Conservation (phyloP, 805 yeast genomes). For the Nakazawaea ishiwadae region DNA sequence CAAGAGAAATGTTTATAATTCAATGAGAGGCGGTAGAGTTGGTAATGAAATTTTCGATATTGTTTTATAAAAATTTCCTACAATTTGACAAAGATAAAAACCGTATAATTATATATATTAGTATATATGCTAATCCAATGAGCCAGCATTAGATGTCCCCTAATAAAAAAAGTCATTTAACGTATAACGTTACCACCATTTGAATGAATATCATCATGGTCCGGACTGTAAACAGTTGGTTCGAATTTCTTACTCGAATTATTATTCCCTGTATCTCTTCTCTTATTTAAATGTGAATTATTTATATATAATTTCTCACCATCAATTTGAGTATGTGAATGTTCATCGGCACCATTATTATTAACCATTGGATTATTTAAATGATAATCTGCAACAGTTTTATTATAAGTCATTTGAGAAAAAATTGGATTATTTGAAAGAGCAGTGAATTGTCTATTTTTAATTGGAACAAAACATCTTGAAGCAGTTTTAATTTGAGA, state of each 20-base stretch:
- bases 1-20: constrained; percentile 45
- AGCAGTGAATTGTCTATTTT: constrained; percentile 6
- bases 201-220: constrained; percentile 18
- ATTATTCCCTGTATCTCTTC: too few relatives aligned
- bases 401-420: constrained; percentile 7
- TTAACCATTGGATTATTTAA: constrained; percentile 17
- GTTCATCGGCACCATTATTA: constrained; percentile 26
- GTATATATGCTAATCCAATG: constrained; percentile 3
- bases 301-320: constrained; percentile 18
- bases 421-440: constrained; percentile 9
- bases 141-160: too few relatives aligned
- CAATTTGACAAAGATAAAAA: constrained; percentile 1
- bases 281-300: constrained; percentile 14
- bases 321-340: constrained; percentile 24
- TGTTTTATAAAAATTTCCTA: constrained; percentile 32
- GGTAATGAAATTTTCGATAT: constrained; percentile 57
- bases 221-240: constrained; percentile 25
- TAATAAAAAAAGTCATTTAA: too few relatives aligned
- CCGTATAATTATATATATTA: not conserved
- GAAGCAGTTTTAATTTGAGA: constrained; percentile 10
- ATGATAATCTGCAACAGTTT: constrained; percentile 6
- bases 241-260: constrained; percentile 22
- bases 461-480: constrained; percentile 7
- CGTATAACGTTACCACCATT: constrained; percentile 21
- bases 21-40: constrained; percentile 74